Percentiles rank a stretch among this genome's conserved stretches.
Evolutionary conservation across 108 stramenopile genomes (phyloP).

Genomic region (Hondaea fermentalgiana): DNA sequence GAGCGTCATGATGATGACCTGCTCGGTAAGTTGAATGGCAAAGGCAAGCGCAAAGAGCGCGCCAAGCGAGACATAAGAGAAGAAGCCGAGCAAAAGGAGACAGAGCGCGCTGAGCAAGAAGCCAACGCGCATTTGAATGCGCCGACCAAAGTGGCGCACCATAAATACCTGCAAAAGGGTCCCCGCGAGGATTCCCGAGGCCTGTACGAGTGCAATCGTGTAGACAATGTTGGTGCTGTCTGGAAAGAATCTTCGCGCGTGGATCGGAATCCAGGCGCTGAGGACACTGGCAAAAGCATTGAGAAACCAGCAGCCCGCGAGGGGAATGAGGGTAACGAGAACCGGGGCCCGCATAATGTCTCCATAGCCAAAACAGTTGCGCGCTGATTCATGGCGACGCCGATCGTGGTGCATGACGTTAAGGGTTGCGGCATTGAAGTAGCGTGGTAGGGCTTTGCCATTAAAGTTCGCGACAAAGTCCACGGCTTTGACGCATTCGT

Average conservation of each 20-base stretch:
- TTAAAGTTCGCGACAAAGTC: background rate
- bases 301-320: constrained; percentile 13
- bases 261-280: background rate
- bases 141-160: background rate
- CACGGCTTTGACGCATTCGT: background rate
- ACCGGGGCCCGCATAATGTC: background rate
- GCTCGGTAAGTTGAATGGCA: background rate
- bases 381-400: background rate
- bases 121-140: constrained; percentile 3
- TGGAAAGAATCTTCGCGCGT: background rate
- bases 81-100: background rate
- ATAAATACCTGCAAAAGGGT: background rate
- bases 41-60: background rate
- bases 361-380: background rate
- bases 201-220: background rate
- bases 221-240: background rate
- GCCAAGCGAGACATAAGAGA: background rate
- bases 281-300: background rate
- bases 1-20: background rate
- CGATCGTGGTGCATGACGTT: background rate
- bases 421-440: background rate
- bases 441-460: background rate
- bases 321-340: background rate
- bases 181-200: background rate
- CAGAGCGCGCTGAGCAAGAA: background rate